A percentile compares a stretch with the other conserved stretches of the same genome.
Evolutionary conservation across 192 early-diverging fungal genomes (phyloP).

Genomic region (Rhizophlyctis rosea): DNA sequence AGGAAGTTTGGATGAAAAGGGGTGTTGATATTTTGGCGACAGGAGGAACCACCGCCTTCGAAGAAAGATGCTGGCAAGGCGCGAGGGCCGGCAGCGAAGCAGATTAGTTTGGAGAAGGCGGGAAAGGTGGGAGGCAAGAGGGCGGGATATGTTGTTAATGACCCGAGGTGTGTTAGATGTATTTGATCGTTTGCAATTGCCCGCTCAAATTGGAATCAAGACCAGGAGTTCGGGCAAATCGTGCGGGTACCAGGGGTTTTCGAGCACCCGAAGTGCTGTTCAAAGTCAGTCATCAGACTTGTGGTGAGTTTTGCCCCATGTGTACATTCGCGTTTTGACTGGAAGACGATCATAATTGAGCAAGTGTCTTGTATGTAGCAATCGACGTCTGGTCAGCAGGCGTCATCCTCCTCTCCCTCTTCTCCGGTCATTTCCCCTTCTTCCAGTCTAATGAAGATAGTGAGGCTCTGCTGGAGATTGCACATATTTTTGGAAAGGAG

Average conservation of each 20-base stretch:
- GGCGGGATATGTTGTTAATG: constrained; percentile 49
- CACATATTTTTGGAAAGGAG: constrained; percentile 69
- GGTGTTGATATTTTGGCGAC: too few relatives aligned
- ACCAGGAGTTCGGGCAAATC: constrained; percentile 67
- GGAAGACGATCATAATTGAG: too few relatives aligned
- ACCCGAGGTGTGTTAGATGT: constrained; percentile 47
- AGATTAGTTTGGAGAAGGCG: background rate
- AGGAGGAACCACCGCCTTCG: background rate
- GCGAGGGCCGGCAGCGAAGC: too few relatives aligned
- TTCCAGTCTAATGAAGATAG: constrained; percentile 84
- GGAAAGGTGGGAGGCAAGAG: background rate
- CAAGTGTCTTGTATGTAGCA: constrained; percentile 52
- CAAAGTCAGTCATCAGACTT: constrained; percentile 72
- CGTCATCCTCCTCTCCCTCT: constrained; percentile 75
- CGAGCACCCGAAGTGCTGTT: constrained; percentile 91
- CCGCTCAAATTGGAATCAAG: constrained; percentile 36
- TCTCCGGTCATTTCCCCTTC: constrained; percentile 84
- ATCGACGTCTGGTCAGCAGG: constrained; percentile 94
- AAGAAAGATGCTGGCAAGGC: background rate
- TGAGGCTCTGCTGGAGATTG: constrained; percentile 83
- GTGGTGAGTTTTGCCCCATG: constrained; percentile 46
- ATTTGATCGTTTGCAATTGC: background rate
- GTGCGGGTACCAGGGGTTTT: constrained; percentile 91
- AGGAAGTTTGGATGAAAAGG: background rate
- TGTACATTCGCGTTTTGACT: too few relatives aligned